Base-by-base conservation (phyloP, 352 stramenopile genomes). In the Globisporangium cystogenes region DNA sequence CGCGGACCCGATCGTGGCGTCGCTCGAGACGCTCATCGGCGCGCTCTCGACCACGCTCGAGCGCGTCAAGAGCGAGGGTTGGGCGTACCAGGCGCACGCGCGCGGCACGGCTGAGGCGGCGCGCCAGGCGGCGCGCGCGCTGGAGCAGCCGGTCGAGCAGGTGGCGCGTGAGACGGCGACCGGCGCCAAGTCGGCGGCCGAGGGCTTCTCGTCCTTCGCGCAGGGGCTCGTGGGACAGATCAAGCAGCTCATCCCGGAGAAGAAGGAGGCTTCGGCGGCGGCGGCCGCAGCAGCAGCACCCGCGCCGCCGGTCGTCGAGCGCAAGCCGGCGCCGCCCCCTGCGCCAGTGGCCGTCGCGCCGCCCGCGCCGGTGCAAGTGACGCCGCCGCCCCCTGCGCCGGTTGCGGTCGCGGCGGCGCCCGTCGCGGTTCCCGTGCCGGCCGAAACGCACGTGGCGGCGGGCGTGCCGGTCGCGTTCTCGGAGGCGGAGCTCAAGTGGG, bases 401-500 rank as follows among this genome's bases (percentile, higher is more conserved):
- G 37, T 41, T 12, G 27, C 41, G 18, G 35, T 16, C 5, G 16
- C 60, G n/a, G 26, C 46, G 16, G 41, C 58, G n/a, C 51, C 53
- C 26, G 31, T 24, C 4, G 29, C 35, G 2, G 29, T 24, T 0
- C 50, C 44, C 21, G 45, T 37, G 31, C 16, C 49, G 15, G 37
- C 26, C 31, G 55, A 62, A 16, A 14, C 44, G 33, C 48, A 69
- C 20, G 65, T 72, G 33, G 57, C 50, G 36, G 50, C 42, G 15
- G 39, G 35, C n/a, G 42, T 57, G 7, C 50, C 57, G 4, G 53
- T 70, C 31, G 71, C 72, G 27, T 77, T 86, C 47, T 82, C 76
- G 4, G 74, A 87, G 16, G 55, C 60, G 0, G 81, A 92, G 59
- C 59, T 86, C 41, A 87, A 88, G 59, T 91, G 81, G 81, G 64